phyloP scores from a whole-genome alignment of 1,284 basidiomycete species.

The Ceraceosorus bombacis region DNA sequence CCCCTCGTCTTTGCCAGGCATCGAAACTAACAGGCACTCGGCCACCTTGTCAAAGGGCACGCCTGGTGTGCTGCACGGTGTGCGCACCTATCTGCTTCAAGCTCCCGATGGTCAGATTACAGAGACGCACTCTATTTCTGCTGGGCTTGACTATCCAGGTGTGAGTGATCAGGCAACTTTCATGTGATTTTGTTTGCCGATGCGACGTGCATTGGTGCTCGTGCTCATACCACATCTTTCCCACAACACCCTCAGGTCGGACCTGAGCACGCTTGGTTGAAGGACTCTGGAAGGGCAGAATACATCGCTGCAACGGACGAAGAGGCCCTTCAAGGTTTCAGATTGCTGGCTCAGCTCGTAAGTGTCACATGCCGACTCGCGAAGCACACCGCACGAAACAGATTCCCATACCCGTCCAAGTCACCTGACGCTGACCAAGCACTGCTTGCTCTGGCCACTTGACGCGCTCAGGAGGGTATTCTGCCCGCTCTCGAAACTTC shows the following conservation, averaged over 20 bases:
- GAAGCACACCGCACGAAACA: too few relatives aligned
- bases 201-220: too few relatives aligned
- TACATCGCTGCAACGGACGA: slow-evolving; percentile 89
- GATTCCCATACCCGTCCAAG: too few relatives aligned
- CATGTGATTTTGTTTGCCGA: too few relatives aligned
- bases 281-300: slow-evolving; percentile 85
- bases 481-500: slow-evolving; percentile 94
- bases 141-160: slow-evolving; percentile 64
- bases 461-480: slow-evolving; percentile 65
- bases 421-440: too few relatives aligned
- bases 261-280: slow-evolving; percentile 94
- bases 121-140: slow-evolving; percentile 94
- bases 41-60: slow-evolving; percentile 83
- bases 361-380: too few relatives aligned
- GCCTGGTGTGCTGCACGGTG: slow-evolving; percentile 92
- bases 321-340: slow-evolving; percentile 84
- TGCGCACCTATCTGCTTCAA: slow-evolving; percentile 89
- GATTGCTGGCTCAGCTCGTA: slow-evolving; percentile 69
- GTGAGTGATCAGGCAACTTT: slow-evolving; percentile 51
- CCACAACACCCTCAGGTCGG: slow-evolving; percentile 51
- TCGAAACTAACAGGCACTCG: slow-evolving; percentile 76
- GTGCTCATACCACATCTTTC: too few relatives aligned
- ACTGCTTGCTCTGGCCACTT: too few relatives aligned
- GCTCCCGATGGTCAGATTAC: slow-evolving; percentile 81
- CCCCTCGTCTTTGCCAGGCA: slow-evolving; percentile 44